Conservation (phyloP, 2,329 filamentous ascomycete species). For the Alternaria arbusti region DNA sequence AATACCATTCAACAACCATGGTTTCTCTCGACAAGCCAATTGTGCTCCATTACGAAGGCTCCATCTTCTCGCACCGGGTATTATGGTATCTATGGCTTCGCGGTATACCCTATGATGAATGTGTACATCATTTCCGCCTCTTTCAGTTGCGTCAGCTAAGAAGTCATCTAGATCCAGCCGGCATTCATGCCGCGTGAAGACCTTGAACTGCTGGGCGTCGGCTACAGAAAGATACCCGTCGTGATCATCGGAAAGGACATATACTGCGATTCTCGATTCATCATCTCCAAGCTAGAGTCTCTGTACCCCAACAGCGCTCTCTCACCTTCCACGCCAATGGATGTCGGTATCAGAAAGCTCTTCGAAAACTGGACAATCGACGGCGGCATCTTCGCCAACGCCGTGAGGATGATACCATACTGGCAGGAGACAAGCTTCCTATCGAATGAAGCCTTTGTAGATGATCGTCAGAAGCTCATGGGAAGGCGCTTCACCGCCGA, state of each 20-base stretch:
- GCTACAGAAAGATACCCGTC: constrained; percentile 48
- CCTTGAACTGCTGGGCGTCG: constrained; percentile 39
- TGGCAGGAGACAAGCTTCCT: constrained; percentile 60
- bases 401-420: constrained; percentile 63
- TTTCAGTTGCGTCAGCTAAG: neutral
- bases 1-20: constrained; percentile 15
- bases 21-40: constrained; percentile 55
- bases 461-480: constrained; percentile 60
- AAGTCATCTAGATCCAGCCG: constrained; percentile 62
- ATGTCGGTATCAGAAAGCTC: constrained; percentile 60
- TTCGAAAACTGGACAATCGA: constrained; percentile 65
- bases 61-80: constrained; percentile 68
- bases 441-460: constrained; percentile 64
- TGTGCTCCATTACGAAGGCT: constrained; percentile 70
- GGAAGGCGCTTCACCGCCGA: constrained; percentile 53
- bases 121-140: constrained; percentile 57
- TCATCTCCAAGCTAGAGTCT: constrained; percentile 39
- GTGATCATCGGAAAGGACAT: constrained; percentile 41
- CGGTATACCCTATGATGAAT: constrained; percentile 70
- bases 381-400: constrained; percentile 62
- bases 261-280: constrained; percentile 41
- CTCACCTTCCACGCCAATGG: constrained; percentile 32
- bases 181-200: constrained; percentile 40
- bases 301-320: constrained; percentile 24
- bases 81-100: constrained; percentile 73